Percentiles rank a stretch among this genome's conserved stretches.
These are phyloP conservation scores for Umbilicaria muhlenbergii DNA, from an alignment of 495 filamentous ascomycete species.

Conservation along the genomic window DNA sequence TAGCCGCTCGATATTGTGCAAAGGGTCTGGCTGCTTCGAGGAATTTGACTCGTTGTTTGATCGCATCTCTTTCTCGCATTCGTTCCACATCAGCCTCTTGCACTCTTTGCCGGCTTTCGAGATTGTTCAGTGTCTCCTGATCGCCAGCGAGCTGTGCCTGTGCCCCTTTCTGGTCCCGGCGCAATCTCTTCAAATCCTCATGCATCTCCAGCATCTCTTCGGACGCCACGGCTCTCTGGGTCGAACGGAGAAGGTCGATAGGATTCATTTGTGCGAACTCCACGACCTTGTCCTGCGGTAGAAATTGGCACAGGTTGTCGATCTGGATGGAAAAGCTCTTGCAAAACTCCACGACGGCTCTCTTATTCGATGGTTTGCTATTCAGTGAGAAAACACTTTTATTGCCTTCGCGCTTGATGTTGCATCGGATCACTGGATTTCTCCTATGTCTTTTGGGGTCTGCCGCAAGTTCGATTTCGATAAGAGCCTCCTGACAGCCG, in stretches of 20 bases:
- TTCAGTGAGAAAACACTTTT: slow-evolving; percentile 59
- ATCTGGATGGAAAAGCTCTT: slow-evolving; percentile 71
- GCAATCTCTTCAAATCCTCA: slow-evolving; percentile 49
- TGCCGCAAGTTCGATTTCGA: slow-evolving; percentile 77
- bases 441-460: slow-evolving; percentile 24
- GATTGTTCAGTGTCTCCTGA: slow-evolving; percentile 42
- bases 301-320: slow-evolving; percentile 94
- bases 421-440: slow-evolving; percentile 61
- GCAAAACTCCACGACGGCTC: slow-evolving; percentile 46
- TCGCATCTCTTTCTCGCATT: slow-evolving; percentile 54
- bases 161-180: slow-evolving; percentile 50
- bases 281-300: slow-evolving; percentile 91
- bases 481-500: slow-evolving; percentile 54
- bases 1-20: slow-evolving; percentile 38
- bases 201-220: slow-evolving; percentile 71
- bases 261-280: slow-evolving; percentile 81
- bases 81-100: slow-evolving; percentile 73
- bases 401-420: slow-evolving; percentile 70
- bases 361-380: slow-evolving; percentile 36
- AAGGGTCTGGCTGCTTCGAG: slow-evolving; percentile 52
- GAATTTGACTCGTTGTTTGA: slow-evolving; percentile 47
- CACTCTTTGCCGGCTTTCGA: slow-evolving; percentile 59
- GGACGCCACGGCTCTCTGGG: slow-evolving; percentile 72
- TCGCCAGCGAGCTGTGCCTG: slow-evolving; percentile 41
- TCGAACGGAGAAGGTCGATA: slow-evolving; percentile 72